These are phyloP conservation scores for Puccinia brachypodii DNA, from an alignment of 1,284 basidiomycete genomes.

Conservation along the genomic window DNA sequence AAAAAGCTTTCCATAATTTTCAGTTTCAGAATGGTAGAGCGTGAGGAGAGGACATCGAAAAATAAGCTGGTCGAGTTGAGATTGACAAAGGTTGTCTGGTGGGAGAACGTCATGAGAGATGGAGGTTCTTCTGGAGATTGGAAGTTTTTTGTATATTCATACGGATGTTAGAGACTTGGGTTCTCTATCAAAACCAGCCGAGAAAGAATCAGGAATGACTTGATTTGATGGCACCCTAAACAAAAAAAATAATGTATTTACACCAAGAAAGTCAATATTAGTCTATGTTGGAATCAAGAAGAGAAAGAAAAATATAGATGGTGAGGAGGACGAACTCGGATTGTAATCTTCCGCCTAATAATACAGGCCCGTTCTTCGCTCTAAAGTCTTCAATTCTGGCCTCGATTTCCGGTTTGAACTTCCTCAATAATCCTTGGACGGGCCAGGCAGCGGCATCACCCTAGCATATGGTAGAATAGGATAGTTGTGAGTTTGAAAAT, in stretches of 20 bases:
- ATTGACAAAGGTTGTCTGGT: too few species aligned
- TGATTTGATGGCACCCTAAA: slow-evolving; percentile 38
- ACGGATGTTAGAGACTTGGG: slow-evolving; percentile 12
- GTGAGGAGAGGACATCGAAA: too few species aligned
- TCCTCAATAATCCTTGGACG: slow-evolving; percentile 89
- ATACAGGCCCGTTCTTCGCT: slow-evolving; percentile 74
- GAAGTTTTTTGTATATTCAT: too few species aligned
- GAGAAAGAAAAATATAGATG: neutral
- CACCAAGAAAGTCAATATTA: too few species aligned
- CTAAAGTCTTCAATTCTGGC: slow-evolving; percentile 78
- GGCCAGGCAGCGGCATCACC: slow-evolving; percentile 99
- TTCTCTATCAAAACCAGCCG: slow-evolving; percentile 35
- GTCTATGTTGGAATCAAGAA: slow-evolving; percentile 2
- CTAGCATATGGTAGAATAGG: neutral
- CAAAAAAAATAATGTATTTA: neutral
- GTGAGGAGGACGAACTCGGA: slow-evolving; percentile 60
- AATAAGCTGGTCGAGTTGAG: too few species aligned
- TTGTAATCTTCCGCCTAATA: slow-evolving; percentile 80
- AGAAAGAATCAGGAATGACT: slow-evolving; percentile 48
- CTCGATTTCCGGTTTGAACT: slow-evolving; percentile 95
- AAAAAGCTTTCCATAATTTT: too few species aligned
- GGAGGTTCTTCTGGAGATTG: too few species aligned
- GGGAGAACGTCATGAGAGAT: too few species aligned
- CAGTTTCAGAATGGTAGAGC: too few species aligned
- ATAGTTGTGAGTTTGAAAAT: neutral